A percentile compares a stretch with the other conserved stretches of the same genome.
Conservation (phyloP, 2,329 filamentous ascomycete genomes). For the Calonectria naviculata region DNA sequence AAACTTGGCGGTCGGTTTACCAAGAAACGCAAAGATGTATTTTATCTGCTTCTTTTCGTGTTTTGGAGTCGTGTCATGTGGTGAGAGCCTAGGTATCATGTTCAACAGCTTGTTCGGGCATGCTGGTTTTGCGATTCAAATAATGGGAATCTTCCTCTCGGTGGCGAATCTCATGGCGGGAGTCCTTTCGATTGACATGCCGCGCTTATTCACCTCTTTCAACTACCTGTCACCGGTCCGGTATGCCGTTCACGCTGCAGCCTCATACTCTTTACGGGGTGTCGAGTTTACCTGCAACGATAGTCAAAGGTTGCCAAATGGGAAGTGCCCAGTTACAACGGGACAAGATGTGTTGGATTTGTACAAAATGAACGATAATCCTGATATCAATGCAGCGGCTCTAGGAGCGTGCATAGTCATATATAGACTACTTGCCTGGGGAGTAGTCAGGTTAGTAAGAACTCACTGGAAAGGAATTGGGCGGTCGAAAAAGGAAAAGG, state of each 20-base stretch:
- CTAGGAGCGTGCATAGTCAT: constrained; percentile 72
- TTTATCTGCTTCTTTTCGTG: constrained; percentile 76
- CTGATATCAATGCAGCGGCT: constrained; percentile 69
- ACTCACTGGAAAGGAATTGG: constrained; percentile 59
- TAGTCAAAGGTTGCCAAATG: constrained; percentile 67
- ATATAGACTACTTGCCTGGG: constrained; percentile 74
- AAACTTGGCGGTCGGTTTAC: constrained; percentile 73
- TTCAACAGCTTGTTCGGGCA: constrained; percentile 82
- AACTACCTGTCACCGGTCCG: constrained; percentile 80
- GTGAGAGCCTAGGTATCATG: constrained; percentile 81
- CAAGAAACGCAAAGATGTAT: constrained; percentile 71
- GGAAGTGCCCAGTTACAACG: constrained; percentile 71
- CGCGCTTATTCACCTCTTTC: constrained; percentile 71
- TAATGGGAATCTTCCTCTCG: constrained; percentile 76
- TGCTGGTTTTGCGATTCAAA: constrained; percentile 80
- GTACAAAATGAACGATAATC: constrained; percentile 74
- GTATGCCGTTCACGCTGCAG: constrained; percentile 75
- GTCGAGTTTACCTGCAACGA: constrained; percentile 73
- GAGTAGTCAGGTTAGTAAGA: constrained; percentile 64
- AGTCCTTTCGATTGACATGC: constrained; percentile 77
- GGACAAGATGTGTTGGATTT: constrained; percentile 75
- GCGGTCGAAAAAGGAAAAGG: constrained; percentile 33
- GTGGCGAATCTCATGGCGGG: constrained; percentile 79
- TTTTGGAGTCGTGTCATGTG: constrained; percentile 79
- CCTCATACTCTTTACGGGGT: constrained; percentile 70